phyloP scores from a whole-genome alignment of 345 rosid genomes.

The Syzygium grande region DNA sequence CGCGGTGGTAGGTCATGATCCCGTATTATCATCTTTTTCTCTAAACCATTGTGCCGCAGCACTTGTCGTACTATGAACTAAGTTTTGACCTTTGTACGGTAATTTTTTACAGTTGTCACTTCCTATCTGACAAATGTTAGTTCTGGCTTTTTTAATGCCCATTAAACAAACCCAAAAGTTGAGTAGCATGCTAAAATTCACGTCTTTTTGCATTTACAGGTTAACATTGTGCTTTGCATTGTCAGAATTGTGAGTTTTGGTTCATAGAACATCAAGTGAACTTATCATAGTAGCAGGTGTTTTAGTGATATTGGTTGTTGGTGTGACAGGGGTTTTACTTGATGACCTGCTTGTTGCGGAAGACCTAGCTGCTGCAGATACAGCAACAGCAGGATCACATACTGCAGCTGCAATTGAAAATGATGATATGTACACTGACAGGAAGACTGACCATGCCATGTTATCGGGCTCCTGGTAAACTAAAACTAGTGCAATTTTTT shows the following conservation, averaged over 20 bases:
- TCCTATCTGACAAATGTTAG: neutral
- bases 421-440: slow-evolving; percentile 90
- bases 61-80: neutral
- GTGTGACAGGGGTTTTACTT: slow-evolving; percentile 68
- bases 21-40: neutral
- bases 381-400: slow-evolving; percentile 84
- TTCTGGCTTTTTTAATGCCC: neutral
- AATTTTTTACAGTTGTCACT: neutral
- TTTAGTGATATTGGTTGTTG: neutral
- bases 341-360: slow-evolving; percentile 98
- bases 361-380: slow-evolving; percentile 93
- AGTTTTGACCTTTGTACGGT: neutral
- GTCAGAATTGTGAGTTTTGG: neutral
- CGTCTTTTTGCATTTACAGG: neutral
- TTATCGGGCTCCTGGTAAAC: slow-evolving; percentile 70
- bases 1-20: slow-evolving; percentile 81
- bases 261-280: neutral
- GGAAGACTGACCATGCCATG: slow-evolving; percentile 90
- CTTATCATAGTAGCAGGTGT: neutral
- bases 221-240: neutral
- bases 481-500: neutral
- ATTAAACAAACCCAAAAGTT: neutral
- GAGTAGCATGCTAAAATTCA: neutral
- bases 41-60: neutral
- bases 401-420: slow-evolving; percentile 86